Conservation (phyloP, 202 grass and related monocot genomes). For the Alloteropsis angusta region DNA sequence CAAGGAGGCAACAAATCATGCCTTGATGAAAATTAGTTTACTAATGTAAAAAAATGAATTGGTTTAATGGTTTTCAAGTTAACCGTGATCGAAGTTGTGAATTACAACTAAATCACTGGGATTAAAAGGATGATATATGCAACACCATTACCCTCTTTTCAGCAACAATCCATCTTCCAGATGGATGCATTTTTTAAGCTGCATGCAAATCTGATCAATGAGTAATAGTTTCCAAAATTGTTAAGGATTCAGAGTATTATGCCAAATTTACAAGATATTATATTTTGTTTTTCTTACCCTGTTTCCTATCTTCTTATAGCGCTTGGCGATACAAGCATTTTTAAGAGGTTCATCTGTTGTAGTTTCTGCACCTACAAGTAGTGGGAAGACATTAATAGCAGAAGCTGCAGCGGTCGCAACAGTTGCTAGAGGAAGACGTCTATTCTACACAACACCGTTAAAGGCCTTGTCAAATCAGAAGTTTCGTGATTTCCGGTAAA, state of each 20-base stretch:
- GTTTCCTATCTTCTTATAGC: slow-evolving; percentile 48
- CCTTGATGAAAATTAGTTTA: neutral
- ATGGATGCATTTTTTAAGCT: neutral
- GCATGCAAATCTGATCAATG: neutral
- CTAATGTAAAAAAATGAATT: neutral
- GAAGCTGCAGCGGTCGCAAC: slow-evolving; percentile 88
- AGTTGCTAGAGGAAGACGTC: slow-evolving; percentile 67
- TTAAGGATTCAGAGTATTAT: neutral
- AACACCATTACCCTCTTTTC: neutral
- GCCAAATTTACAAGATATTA: neutral
- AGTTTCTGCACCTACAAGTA: slow-evolving; percentile 95
- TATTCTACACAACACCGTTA: slow-evolving; percentile 93
- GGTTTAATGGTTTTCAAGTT: neutral
- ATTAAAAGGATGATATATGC: neutral
- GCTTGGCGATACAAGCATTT: slow-evolving; percentile 85
- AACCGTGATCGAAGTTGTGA: neutral
- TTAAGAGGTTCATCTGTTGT: slow-evolving; percentile 82
- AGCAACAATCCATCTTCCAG: slow-evolving; percentile 4
- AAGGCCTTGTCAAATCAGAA: slow-evolving; percentile 98
- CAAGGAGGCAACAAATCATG: neutral
- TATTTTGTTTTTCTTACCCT: slow-evolving; percentile 19
- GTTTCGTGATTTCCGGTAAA: slow-evolving; percentile 88
- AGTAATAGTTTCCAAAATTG: neutral
- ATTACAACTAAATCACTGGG: neutral
- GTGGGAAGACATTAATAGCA: slow-evolving; percentile 91